Conservation (phyloP, 2,329 filamentous ascomycete species). For the Xenoacremonium recifei region DNA sequence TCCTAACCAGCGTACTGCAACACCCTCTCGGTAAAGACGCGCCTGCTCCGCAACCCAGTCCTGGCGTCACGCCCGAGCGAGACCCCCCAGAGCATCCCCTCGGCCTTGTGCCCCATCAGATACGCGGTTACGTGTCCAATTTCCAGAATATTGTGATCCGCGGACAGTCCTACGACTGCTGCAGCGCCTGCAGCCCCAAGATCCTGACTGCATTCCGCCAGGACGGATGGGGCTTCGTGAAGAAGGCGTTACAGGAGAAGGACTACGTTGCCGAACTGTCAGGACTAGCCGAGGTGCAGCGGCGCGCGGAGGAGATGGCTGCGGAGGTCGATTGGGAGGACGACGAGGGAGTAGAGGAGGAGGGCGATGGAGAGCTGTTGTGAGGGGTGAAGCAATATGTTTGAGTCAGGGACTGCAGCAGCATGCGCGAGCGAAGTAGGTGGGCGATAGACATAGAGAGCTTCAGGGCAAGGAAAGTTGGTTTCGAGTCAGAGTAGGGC, state of each 20-base stretch:
- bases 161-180: constrained; percentile 75
- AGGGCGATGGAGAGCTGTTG: constrained; percentile 56
- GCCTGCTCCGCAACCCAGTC: constrained; percentile 49
- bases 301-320: constrained; percentile 51
- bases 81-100: constrained; percentile 60
- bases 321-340: constrained; percentile 61
- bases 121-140: constrained; percentile 72
- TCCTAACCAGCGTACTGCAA: constrained; percentile 84
- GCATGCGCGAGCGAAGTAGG: too few species aligned
- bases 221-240: constrained; percentile 75
- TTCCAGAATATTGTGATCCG: constrained; percentile 74
- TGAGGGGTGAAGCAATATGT: too few species aligned
- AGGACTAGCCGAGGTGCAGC: constrained; percentile 70
- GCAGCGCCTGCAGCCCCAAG: constrained; percentile 73
- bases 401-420: too few species aligned
- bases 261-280: constrained; percentile 78
- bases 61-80: constrained; percentile 46
- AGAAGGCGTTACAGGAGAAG: constrained; percentile 69
- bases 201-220: constrained; percentile 66
- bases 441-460: neutral
- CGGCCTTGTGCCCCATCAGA: constrained; percentile 74
- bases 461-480: neutral
- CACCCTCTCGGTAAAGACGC: constrained; percentile 71
- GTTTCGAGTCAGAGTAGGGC: neutral
- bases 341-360: constrained; percentile 47